Evolutionary conservation across 208 protist species (phyloP).

Genomic region (Balamuthia mandrillaris): DNA sequence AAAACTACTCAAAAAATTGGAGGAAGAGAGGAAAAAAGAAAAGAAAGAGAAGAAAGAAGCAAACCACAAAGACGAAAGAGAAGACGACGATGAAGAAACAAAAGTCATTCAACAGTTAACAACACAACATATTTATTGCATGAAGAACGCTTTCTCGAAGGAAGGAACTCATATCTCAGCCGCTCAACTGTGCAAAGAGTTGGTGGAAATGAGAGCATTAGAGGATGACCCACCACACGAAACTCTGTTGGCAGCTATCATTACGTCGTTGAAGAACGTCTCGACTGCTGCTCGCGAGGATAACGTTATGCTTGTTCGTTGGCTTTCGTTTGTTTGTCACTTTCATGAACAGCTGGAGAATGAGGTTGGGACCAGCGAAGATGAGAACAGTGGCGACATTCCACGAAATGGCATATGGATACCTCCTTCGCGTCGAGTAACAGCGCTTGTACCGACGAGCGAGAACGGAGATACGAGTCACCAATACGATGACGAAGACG

Average conservation of each 20-base stretch:
- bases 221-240: background rate
- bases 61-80: background rate
- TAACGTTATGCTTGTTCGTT: background rate
- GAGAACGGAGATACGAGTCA: no score
- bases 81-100: background rate
- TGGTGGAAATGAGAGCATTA: background rate
- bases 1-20: background rate
- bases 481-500: background rate
- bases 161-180: background rate
- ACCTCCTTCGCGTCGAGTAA: background rate
- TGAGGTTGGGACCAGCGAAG: background rate
- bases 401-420: background rate
- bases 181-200: background rate
- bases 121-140: background rate
- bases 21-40: background rate
- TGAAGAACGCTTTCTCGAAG: background rate
- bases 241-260: background rate
- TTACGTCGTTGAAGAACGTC: background rate
- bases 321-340: background rate
- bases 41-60: background rate
- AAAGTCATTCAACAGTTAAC: background rate
- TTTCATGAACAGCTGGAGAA: background rate
- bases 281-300: background rate
- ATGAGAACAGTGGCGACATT: slow-evolving; percentile 12
- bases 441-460: no score